Conservation (phyloP, 2,329 filamentous ascomycete species). For the Chaetomiaceae sp. region DNA sequence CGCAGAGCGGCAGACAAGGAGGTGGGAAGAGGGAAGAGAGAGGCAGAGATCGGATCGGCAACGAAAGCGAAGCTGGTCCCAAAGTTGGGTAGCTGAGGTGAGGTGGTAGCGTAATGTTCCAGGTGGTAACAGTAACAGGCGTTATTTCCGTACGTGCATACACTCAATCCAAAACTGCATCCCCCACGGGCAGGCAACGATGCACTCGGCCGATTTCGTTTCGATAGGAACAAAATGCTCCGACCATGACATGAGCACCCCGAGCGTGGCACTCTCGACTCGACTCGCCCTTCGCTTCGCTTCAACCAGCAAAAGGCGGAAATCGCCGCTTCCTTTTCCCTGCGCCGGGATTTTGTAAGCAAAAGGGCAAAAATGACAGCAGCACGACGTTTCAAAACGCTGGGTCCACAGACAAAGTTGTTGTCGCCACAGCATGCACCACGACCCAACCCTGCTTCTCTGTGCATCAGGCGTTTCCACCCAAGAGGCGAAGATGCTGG, state of each 20-base stretch:
- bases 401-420: not conserved
- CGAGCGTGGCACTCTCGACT: conserved; percentile 14
- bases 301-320: conserved; percentile 1
- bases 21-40: too few species aligned
- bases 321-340: too few species aligned
- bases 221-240: conserved; percentile 13
- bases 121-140: too few species aligned
- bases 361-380: not conserved
- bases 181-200: not conserved
- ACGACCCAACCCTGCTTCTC: not conserved
- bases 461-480: conserved; percentile 3
- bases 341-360: not conserved
- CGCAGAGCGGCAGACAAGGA: too few species aligned
- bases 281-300: not conserved
- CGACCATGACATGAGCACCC: conserved; percentile 13
- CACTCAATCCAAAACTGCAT: too few species aligned
- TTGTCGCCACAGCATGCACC: not conserved
- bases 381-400: conserved; percentile 9
- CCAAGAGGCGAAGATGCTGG: not conserved
- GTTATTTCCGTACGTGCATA: too few species aligned
- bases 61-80: conserved; percentile 1
- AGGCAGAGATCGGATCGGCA: conserved; percentile 13
- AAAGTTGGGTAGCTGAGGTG: too few species aligned
- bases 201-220: not conserved
- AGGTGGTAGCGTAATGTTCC: too few species aligned